Conservation (phyloP, 208 protist genomes). For the Endotrypanum monterogeii region DNA sequence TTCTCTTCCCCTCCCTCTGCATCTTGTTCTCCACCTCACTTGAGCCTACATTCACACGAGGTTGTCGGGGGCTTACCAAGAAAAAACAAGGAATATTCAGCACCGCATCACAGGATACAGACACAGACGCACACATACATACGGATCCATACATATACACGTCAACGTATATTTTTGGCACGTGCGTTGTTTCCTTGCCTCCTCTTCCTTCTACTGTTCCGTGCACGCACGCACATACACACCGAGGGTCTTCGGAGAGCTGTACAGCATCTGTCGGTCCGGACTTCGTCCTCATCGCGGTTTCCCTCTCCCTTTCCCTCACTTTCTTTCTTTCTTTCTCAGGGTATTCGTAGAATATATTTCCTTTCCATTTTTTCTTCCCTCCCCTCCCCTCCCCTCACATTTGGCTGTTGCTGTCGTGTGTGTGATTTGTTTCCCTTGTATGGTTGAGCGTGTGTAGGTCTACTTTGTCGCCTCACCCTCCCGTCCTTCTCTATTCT, state of each 20-base stretch:
- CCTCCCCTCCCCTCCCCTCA: neutral
- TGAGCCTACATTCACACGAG: neutral
- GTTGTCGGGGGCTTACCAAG: neutral
- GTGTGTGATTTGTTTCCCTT: slow-evolving; percentile 4
- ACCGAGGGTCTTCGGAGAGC: neutral
- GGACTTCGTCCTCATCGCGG: neutral
- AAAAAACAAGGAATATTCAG: neutral
- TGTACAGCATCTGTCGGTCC: neutral
- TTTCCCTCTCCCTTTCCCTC: no score
- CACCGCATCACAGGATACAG: neutral
- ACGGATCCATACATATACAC: neutral
- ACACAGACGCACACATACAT: neutral
- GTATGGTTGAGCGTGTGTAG: no score
- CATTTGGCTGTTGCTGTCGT: neutral
- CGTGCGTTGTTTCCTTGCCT: neutral
- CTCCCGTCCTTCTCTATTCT: no score
- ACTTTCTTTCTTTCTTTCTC: neutral
- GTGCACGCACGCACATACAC: neutral
- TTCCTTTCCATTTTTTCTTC: neutral
- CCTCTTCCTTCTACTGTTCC: neutral
- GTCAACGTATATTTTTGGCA: neutral
- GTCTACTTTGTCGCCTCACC: no score
- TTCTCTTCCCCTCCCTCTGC: neutral
- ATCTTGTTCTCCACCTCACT: neutral
- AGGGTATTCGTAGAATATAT: neutral